Evolutionary conservation across 2,329 filamentous ascomycete species (phyloP).

Genomic region (Cytospora piceae): DNA sequence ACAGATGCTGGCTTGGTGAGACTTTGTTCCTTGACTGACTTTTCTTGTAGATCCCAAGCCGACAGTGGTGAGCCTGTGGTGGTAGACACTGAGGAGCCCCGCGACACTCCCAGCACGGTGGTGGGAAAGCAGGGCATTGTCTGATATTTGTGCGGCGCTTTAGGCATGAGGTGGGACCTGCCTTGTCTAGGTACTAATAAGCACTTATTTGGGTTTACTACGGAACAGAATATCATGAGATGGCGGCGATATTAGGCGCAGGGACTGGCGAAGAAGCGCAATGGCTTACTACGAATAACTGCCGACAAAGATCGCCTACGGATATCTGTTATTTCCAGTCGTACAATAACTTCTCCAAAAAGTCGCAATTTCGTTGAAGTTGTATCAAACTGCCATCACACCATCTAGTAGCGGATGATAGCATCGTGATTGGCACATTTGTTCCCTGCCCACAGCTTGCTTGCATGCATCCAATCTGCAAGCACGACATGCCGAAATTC

Average conservation of each 20-base stretch:
- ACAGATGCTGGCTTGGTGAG: not conserved
- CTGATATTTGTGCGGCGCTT: not conserved
- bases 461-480: slow-evolving; percentile 5
- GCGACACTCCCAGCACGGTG: not conserved
- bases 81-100: not conserved
- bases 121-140: not conserved
- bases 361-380: not conserved
- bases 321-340: not conserved
- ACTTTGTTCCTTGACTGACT: not conserved
- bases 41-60: not conserved
- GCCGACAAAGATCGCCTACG: not conserved
- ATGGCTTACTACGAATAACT: not conserved
- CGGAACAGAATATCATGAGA: not conserved
- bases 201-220: not conserved
- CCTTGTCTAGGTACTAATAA: not conserved
- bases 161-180: not conserved
- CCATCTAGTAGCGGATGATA: slow-evolving; percentile 20
- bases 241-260: not conserved
- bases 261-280: not conserved
- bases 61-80: not conserved
- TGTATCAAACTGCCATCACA: slow-evolving; percentile 32
- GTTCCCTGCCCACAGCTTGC: slow-evolving; percentile 3
- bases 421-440: not conserved
- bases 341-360: not conserved
- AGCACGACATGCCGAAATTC: slow-evolving; percentile 20